These are phyloP conservation scores for Mesembryanthemum crystallinum DNA, from an alignment of 148 eudicot species.

Conservation along the genomic window DNA sequence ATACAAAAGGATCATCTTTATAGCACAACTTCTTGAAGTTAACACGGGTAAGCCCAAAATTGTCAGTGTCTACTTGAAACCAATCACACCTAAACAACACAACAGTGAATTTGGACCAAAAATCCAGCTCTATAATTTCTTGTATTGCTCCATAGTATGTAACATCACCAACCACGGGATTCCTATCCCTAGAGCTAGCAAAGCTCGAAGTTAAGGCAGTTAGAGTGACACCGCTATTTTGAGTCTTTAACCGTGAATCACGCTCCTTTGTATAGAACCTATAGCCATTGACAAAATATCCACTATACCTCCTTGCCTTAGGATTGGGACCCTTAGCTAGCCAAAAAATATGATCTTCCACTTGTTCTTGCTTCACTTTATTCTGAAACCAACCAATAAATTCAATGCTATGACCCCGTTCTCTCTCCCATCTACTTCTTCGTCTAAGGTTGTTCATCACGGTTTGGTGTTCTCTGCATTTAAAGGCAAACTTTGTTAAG, in stretches of 20 bases:
- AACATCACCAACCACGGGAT: not conserved
- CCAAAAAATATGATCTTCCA: constrained; percentile 2
- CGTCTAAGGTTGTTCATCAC: not conserved
- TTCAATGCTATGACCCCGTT: not conserved
- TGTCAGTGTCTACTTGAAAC: not conserved
- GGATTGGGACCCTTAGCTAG: not conserved
- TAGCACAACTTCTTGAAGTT: not conserved
- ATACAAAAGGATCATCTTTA: not conserved
- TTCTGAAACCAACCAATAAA: not conserved
- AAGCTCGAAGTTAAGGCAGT: not conserved
- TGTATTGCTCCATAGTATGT: not conserved
- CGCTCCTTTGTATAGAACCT: not conserved
- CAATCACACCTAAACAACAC: constrained; percentile 14
- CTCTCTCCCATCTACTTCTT: constrained; percentile 4
- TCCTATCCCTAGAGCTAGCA: not conserved
- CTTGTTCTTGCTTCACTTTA: not conserved
- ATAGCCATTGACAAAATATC: constrained; percentile 3
- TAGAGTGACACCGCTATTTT: not conserved
- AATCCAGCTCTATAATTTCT: constrained; percentile 5
- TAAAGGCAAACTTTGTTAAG: too few relatives aligned
- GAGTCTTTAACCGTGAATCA: not conserved
- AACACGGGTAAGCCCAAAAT: constrained; percentile 4
- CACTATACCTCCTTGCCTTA: not conserved
- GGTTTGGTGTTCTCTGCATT: not conserved
- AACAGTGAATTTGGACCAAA: not conserved